Conservation (phyloP, 148 eudicot species). For the Vaccinium corymbosum region DNA sequence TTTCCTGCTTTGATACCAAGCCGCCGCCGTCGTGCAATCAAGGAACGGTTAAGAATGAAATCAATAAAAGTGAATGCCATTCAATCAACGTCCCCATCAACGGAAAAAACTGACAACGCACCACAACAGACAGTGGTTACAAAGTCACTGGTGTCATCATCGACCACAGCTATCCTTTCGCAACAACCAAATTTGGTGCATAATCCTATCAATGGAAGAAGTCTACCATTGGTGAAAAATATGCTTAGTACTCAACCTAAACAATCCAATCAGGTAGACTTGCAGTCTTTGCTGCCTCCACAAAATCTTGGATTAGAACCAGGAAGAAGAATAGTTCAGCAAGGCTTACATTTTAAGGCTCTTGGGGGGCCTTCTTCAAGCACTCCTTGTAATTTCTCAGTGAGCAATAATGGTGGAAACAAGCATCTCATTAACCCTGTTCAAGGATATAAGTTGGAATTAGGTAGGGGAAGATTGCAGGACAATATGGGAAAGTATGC, state of each 20-base stretch:
- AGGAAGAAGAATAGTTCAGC: not conserved
- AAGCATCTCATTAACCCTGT: not conserved
- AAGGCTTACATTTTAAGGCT: constrained; percentile 5
- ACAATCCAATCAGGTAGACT: not conserved
- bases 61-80: not conserved
- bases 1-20: not conserved
- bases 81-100: not conserved
- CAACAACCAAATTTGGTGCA: not conserved
- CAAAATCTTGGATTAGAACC: not conserved
- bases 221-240: not conserved
- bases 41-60: not conserved
- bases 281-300: not conserved
- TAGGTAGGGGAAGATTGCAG: not conserved
- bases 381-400: not conserved
- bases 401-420: constrained; percentile 2
- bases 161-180: not conserved
- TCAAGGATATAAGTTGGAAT: not conserved
- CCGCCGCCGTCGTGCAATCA: not conserved
- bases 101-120: not conserved
- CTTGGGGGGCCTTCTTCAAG: constrained; percentile 10
- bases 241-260: not conserved
- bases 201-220: not conserved
- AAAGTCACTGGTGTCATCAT: not conserved
- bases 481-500: not conserved
- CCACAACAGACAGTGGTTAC: not conserved